Base-by-base conservation (phyloP, 2,329 filamentous ascomycete genomes). In the Aspergillus uvarum region DNA sequence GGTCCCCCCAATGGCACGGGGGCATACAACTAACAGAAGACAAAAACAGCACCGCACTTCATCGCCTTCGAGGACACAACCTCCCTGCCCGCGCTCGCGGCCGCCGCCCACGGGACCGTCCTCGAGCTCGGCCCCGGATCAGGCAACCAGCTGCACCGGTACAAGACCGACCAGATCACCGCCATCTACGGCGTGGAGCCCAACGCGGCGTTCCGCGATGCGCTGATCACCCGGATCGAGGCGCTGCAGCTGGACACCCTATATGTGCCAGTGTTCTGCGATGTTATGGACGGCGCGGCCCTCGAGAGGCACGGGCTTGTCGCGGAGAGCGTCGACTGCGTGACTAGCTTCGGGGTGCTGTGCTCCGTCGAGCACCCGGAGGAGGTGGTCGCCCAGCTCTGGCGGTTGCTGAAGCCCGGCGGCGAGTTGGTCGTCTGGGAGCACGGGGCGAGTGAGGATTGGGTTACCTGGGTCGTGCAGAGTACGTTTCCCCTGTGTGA, bases 371-470 rank as follows among this genome's bases (percentile, higher is more conserved):
- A 57, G n/a, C 61, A 69, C 48, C 54, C 59, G 1, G 63, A 61
- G 29, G 57, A 10, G 5, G 65, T 69, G 26, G 67, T 67, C 59
- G 62, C 56, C n/a, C 63, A 59, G 52, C 59, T 80, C n/a, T 78
- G 76, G 62, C 73, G 73, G 54, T 63, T 81, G 29, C 63, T 82
- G 47, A 81, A 77, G 61, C 80, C 79, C 0, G 79, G 79, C 1
- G 79, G 79, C 12, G 75, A 72, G 49, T 77, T 81, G 59, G 69
- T 82, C 26, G 81, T 81, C 57, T 81, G 79, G 76, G 80, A 82
- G 62, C 80, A 81, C 58, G 61, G 56, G 19, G 50, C 47, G 44
- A 70, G 60, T 51, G 47, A 49, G 38, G 44, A 68, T n/a, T 22
- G 21, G 42, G 24, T 74, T 21, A 79, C 77, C 4, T 59, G 56